Conservation (phyloP, 805 yeast genomes). For the Zygotorulaspora danielsina region DNA sequence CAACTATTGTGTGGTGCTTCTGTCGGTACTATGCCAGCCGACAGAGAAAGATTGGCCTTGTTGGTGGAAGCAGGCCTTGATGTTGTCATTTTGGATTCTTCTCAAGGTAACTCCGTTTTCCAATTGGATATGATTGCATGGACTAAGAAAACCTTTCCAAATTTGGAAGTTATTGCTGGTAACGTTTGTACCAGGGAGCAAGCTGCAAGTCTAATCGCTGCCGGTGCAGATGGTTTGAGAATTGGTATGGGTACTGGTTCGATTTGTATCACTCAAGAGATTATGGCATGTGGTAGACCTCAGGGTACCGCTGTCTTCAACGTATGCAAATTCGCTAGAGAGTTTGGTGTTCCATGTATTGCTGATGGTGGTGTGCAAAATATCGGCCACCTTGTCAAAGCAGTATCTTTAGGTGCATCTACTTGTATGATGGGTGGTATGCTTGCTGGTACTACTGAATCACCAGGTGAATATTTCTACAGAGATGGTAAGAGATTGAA, state of each 20-base stretch:
- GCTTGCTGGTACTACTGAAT: slow-evolving; percentile 96
- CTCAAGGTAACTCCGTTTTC: slow-evolving; percentile 96
- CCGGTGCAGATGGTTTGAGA: slow-evolving; percentile 97
- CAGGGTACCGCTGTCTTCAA: slow-evolving; percentile 98
- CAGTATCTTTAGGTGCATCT: slow-evolving; percentile 94
- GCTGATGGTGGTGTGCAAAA: slow-evolving; percentile 99
- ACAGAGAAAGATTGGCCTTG: slow-evolving; percentile 74
- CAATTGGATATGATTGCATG: slow-evolving; percentile 90
- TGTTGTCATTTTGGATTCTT: slow-evolving; percentile 91
- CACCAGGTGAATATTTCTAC: slow-evolving; percentile 98
- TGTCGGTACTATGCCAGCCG: slow-evolving; percentile 88
- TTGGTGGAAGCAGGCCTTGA: slow-evolving; percentile 95
- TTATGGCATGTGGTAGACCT: slow-evolving; percentile 99
- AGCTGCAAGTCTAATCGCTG: slow-evolving; percentile 90
- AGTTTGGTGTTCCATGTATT: slow-evolving; percentile 96
- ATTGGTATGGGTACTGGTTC: slow-evolving; percentile 99
- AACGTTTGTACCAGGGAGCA: slow-evolving; percentile 98
- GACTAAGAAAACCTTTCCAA: slow-evolving; percentile 77
- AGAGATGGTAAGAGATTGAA: slow-evolving; percentile 97
- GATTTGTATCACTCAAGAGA: slow-evolving; percentile 98
- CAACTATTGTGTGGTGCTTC: slow-evolving; percentile 99
- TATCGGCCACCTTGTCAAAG: slow-evolving; percentile 97
- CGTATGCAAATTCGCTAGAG: slow-evolving; percentile 88
- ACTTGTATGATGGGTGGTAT: slow-evolving; percentile 99
- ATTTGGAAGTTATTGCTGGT: slow-evolving; percentile 90